Conservation (phyloP, 2,329 filamentous ascomycete species). For the Colletotrichum salicis region DNA sequence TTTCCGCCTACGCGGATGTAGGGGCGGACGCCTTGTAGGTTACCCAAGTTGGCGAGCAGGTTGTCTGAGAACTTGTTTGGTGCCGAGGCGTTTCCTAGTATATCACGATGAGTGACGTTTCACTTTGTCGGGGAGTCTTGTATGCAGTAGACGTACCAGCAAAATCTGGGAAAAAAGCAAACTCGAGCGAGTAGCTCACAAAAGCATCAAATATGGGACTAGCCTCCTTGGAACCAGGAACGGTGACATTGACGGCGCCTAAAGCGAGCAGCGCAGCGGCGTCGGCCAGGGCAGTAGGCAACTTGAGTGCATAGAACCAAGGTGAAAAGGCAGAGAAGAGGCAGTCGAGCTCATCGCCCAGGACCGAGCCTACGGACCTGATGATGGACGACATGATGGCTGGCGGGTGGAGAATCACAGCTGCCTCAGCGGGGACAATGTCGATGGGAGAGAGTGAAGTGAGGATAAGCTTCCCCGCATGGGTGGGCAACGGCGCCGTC, state of each 20-base stretch:
- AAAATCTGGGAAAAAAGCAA: conserved; percentile 63
- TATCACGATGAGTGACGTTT: not conserved
- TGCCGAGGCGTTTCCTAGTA: conserved; percentile 58
- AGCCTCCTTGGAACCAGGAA: conserved; percentile 24
- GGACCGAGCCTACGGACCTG: not conserved
- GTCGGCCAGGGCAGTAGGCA: not conserved
- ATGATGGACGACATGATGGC: conserved; percentile 17
- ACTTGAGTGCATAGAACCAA: not conserved
- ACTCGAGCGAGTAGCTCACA: conserved; percentile 63
- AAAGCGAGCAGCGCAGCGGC: not conserved
- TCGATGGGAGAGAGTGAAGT: not conserved
- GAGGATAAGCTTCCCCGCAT: conserved; percentile 25
- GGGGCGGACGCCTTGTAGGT: conserved; percentile 66
- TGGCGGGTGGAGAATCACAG: too few species aligned
- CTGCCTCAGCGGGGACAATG: not conserved
- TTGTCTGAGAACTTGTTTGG: conserved; percentile 72
- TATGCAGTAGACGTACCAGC: conserved; percentile 45
- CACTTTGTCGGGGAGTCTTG: not conserved
- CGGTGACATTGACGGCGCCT: not conserved
- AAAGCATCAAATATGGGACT: conserved; percentile 50
- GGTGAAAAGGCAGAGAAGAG: conserved; percentile 13
- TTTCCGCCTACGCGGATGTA: conserved; percentile 74
- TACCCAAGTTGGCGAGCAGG: conserved; percentile 65
- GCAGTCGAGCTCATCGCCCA: conserved; percentile 21
- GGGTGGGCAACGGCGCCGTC: not conserved